A percentile compares a stretch with the other conserved stretches of the same genome.
These are phyloP conservation scores for Nicotiana rustica DNA, from an alignment of 305 asterid genomes.

Conservation along the genomic window DNA sequence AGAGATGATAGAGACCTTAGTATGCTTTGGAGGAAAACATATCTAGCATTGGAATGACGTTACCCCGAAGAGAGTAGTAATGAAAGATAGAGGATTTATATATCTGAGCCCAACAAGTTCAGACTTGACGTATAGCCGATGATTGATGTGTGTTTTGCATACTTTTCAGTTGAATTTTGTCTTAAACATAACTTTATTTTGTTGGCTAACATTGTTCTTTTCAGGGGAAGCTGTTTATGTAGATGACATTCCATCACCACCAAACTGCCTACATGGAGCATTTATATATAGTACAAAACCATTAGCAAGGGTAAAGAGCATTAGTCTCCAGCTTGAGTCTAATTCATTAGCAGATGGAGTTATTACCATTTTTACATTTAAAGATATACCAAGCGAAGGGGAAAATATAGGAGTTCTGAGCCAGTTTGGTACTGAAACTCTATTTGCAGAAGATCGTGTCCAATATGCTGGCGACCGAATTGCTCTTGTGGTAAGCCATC, in stretches of 20 bases:
- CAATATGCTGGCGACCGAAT: conserved; percentile 71
- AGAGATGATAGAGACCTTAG: neutral
- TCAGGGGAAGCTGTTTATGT: conserved; percentile 80
- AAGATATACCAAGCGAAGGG: conserved; percentile 74
- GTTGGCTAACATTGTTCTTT: conserved; percentile 29
- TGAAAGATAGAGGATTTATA: neutral
- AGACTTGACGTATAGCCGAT: neutral
- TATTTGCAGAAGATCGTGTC: conserved; percentile 65
- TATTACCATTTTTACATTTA: conserved; percentile 55
- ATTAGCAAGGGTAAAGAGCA: conserved; percentile 57
- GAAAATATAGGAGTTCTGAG: conserved; percentile 56
- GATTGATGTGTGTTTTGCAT: neutral
- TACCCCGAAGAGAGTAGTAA: neutral
- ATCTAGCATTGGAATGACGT: neutral
- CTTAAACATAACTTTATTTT: neutral
- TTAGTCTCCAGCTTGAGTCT: conserved; percentile 43
- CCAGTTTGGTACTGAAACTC: conserved; percentile 57
- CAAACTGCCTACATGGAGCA: conserved; percentile 70
- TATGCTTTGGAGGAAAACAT: neutral
- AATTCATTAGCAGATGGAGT: conserved; percentile 46
- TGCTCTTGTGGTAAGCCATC: conserved; percentile 68
- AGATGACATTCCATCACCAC: conserved; percentile 84
- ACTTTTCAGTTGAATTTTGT: neutral
- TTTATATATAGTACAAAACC: conserved; percentile 71
- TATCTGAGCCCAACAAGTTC: neutral